Conservation (phyloP, 345 rosid genomes). For the Gossypium ekmanianum region DNA sequence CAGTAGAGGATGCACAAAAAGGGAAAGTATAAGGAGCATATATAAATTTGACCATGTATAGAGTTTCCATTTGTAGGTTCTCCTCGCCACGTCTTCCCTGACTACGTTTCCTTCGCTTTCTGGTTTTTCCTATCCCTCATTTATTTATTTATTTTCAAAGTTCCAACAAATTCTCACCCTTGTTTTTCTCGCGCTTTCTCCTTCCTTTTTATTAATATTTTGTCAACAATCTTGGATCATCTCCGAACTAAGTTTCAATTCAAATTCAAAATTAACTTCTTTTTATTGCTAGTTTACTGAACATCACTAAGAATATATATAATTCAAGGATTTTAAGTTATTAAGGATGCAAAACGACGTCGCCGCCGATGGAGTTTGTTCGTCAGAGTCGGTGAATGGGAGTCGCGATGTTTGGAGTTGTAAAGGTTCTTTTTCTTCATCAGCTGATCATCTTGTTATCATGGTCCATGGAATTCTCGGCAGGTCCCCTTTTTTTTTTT, state of each 20-base stretch:
- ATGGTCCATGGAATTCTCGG: slow-evolving; percentile 99
- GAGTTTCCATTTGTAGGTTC: no score
- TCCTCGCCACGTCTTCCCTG: neutral
- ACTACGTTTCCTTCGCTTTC: neutral
- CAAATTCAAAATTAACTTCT: neutral
- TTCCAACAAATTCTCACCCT: slow-evolving; percentile 8
- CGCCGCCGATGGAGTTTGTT: slow-evolving; percentile 47
- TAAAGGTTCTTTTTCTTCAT: slow-evolving; percentile 46
- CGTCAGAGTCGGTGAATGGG: slow-evolving; percentile 59
- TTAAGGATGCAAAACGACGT: slow-evolving; percentile 27
- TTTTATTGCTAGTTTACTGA: neutral
- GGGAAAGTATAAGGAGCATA: no score
- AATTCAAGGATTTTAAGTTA: neutral
- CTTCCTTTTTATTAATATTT: neutral
- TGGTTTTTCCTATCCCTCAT: neutral
- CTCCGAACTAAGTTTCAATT: neutral
- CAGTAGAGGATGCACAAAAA: no score
- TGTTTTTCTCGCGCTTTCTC: slow-evolving; percentile 9
- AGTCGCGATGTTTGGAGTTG: slow-evolving; percentile 77
- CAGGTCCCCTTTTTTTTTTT: slow-evolving; percentile 34
- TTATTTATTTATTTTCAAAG: neutral
- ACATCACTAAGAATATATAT: neutral
- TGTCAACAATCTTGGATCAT: neutral
- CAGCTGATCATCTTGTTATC: slow-evolving; percentile 91
- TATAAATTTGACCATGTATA: no score